Base-by-base conservation (phyloP, 1,139 yeast species). In the Candida buenavistaensis region DNA sequence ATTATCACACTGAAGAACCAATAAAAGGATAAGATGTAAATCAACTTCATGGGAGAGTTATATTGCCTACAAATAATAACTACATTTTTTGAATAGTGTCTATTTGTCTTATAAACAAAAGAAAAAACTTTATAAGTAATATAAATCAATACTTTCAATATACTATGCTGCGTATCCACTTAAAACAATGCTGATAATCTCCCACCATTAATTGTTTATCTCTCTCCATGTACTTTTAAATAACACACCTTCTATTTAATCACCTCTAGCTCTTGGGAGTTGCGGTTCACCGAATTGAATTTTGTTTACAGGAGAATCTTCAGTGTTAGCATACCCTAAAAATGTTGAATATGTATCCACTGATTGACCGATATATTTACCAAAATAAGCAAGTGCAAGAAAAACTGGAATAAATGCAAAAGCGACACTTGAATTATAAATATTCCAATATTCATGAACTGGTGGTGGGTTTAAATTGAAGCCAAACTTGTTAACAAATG, bases 401-500 rank as follows among this genome's bases (percentile, higher is more conserved):
- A 59, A 64, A 14, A 65, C 40, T 11, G 75, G 75, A 29, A 65
- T 52, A 39, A 67, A 62, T 21, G 70, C 71, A 36, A 68, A 44
- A 31, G 66, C 52, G 26, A 67, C 59, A 15, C 59, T 49, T 33
- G 64, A 56, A 47, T 69, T 68, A 43, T 66, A 59, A 16, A 54
- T 51, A 51, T 63, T 66, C 76, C 76, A 70, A 57, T 69, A 70
- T 47, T 64, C 67, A 45, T 70, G 76, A 30, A 68, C 70, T 39
- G 68, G 75, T 26, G 76, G 76, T 26, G 75, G 75, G 43, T 57
- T 58, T 44, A 59, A 61, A 51, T 70, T 62, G 57, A 70, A 70
- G 50, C 65, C 62, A 54, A 57, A 52, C 45, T 67, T 69, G 57
- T 70, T 70, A 52, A 53, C 62, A 60, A 70, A 70, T 21, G 39